phyloP scores from a whole-genome alignment of 345 rosid genomes.

The Corchorus olitorius region DNA sequence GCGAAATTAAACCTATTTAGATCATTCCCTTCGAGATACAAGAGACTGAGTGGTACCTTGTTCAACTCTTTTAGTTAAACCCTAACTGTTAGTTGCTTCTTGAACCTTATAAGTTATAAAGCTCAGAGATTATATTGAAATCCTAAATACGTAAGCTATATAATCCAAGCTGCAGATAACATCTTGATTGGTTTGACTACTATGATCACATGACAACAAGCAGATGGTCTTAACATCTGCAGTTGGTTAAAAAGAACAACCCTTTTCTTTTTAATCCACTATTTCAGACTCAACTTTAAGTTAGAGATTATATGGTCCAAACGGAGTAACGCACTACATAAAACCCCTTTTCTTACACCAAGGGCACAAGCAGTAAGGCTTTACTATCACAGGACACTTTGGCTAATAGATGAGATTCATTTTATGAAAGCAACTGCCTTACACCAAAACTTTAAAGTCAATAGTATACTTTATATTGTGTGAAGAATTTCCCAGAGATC shows the following conservation, averaged over 20 bases:
- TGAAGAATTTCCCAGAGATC: neutral
- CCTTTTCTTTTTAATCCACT: neutral
- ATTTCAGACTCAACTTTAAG: neutral
- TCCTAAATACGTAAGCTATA: neutral
- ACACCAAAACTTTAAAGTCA: neutral
- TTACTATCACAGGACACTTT: neutral
- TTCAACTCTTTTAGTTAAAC: neutral
- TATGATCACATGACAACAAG: neutral
- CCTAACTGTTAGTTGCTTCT: neutral
- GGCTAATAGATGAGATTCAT: neutral
- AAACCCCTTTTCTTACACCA: neutral
- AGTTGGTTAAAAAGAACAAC: neutral
- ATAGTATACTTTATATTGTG: neutral
- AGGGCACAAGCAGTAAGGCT: neutral
- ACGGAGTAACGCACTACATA: neutral
- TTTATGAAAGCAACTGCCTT: neutral
- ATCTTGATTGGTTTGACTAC: neutral
- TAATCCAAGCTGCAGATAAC: neutral
- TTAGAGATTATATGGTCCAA: neutral
- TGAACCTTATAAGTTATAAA: neutral
- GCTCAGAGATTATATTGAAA: neutral
- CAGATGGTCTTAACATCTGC: neutral
- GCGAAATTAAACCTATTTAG: neutral
- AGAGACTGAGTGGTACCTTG: constrained; percentile 3
- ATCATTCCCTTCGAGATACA: neutral